Percentiles rank a stretch among this genome's conserved stretches.
These are phyloP conservation scores for Pulveroboletus frians DNA, from an alignment of 768 basidiomycete species.

Conservation along the genomic window DNA sequence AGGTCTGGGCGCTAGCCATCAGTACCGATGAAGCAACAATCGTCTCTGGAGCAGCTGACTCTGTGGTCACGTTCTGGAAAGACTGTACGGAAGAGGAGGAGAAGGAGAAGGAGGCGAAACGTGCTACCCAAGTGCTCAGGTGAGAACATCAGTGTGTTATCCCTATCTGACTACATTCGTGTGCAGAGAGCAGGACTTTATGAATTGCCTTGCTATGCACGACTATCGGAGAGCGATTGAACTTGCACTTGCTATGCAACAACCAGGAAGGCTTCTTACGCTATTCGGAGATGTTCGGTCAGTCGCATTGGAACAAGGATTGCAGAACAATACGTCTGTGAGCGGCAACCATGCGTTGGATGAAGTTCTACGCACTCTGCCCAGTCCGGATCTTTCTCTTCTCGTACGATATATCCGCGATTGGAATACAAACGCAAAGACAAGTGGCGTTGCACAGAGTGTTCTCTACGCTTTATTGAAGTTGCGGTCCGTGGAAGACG, in stretches of 20 bases:
- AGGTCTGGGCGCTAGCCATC: constrained; percentile 97
- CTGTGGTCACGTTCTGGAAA: constrained; percentile 93
- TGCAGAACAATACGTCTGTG: constrained; percentile 31
- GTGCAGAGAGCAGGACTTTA: constrained; percentile 93
- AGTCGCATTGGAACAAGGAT: constrained; percentile 16
- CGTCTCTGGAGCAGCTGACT: constrained; percentile 94
- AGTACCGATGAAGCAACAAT: constrained; percentile 77
- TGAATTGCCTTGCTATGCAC: constrained; percentile 80
- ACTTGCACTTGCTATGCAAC: constrained; percentile 87
- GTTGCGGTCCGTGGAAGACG: constrained; percentile 66
- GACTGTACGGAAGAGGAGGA: constrained; percentile 87
- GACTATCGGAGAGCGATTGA: constrained; percentile 91
- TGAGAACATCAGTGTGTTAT: constrained; percentile 36
- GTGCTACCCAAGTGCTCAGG: constrained; percentile 76
- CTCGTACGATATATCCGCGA: constrained; percentile 78
- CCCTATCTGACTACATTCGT: constrained; percentile 6
- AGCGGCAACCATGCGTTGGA: constrained; percentile 77
- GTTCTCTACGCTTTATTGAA: constrained; percentile 80
- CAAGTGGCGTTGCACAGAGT: constrained; percentile 77
- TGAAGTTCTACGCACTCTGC: constrained; percentile 70
- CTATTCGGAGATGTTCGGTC: constrained; percentile 67
- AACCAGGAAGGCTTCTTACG: constrained; percentile 79
- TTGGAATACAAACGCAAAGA: constrained; percentile 96
- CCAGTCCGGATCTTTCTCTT: constrained; percentile 68
- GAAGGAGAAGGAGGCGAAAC: constrained; percentile 64